Conservation (phyloP, 2,329 filamentous ascomycete genomes). For the Macroventuria anomochaeta region DNA sequence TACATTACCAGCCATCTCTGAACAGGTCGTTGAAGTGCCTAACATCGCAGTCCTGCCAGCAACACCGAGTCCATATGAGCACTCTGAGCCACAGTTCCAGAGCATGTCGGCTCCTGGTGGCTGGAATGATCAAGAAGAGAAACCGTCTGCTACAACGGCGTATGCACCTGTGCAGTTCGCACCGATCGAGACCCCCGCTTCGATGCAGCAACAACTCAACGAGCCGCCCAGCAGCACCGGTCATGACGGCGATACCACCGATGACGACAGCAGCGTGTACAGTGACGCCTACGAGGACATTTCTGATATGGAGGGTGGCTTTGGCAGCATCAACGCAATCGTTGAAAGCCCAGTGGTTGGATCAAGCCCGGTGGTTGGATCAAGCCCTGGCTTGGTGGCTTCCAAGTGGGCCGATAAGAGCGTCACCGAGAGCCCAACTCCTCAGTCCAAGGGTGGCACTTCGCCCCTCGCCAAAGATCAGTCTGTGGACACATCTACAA, state of each 20-base stretch:
- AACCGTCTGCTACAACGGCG: conserved; percentile 6
- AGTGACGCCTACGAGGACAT: conserved; percentile 80
- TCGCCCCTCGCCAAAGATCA: conserved; percentile 4
- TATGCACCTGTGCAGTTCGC: conserved; percentile 5
- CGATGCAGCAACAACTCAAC: conserved; percentile 8
- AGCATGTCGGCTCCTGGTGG: conserved; percentile 36
- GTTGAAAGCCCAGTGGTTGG: conserved; percentile 63
- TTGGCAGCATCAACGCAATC: conserved; percentile 75
- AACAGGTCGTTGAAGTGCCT: conserved; percentile 35
- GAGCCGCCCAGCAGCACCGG: conserved; percentile 6
- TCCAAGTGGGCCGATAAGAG: conserved; percentile 35
- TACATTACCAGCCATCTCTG: conserved; percentile 11
- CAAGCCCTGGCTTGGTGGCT: conserved; percentile 26
- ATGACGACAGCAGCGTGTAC: conserved; percentile 64
- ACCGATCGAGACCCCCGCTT: conserved; percentile 13
- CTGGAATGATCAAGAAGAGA: conserved; percentile 42
- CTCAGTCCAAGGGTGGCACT: conserved; percentile 17
- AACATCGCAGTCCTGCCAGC: conserved; percentile 46
- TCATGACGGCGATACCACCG: conserved; percentile 36
- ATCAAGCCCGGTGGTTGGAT: conserved; percentile 51
- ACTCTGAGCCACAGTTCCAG: conserved; percentile 34
- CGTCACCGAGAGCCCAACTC: conserved; percentile 23
- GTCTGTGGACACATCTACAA: conserved; percentile 26
- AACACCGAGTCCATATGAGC: conserved; percentile 41
- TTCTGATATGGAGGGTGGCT: conserved; percentile 70